A percentile compares a stretch with the other conserved stretches of the same genome.
Evolutionary conservation across 2,329 filamentous ascomycete species (phyloP).

Genomic region (Claviceps purpurea): DNA sequence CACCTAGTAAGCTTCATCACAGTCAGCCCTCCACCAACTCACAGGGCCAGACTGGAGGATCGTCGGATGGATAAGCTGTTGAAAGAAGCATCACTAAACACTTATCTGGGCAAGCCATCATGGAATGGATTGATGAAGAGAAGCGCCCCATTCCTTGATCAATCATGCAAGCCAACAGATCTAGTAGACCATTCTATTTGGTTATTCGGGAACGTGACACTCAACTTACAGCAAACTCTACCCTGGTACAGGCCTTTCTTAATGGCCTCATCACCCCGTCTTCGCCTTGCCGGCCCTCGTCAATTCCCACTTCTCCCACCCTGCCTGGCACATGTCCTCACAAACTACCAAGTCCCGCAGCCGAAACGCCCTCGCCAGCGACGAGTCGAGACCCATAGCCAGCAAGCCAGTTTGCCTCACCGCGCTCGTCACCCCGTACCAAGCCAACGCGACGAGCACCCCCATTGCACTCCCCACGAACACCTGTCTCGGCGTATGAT

Average conservation of each 20-base stretch:
- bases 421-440: constrained; percentile 63
- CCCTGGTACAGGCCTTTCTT: no score
- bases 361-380: constrained; percentile 51
- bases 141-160: no score
- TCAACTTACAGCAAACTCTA: neutral
- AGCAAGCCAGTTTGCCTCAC: constrained; percentile 56
- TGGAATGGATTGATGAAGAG: no score
- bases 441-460: constrained; percentile 53
- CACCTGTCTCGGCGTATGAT: constrained; percentile 83
- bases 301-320: constrained; percentile 84
- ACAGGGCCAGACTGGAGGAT: no score
- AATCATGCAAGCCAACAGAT: no score
- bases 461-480: constrained; percentile 66
- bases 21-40: no score
- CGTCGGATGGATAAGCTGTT: no score
- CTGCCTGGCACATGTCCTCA: constrained; percentile 81
- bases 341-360: constrained; percentile 73
- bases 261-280: neutral
- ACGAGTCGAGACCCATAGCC: constrained; percentile 55
- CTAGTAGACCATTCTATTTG: no score
- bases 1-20: no score
- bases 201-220: no score
- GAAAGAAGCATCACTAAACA: no score
- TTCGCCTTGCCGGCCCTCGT: constrained; percentile 22
- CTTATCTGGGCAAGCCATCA: no score